Base-by-base conservation (phyloP, 2,329 filamentous ascomycete species). In the Dothideomycetes sp. region DNA sequence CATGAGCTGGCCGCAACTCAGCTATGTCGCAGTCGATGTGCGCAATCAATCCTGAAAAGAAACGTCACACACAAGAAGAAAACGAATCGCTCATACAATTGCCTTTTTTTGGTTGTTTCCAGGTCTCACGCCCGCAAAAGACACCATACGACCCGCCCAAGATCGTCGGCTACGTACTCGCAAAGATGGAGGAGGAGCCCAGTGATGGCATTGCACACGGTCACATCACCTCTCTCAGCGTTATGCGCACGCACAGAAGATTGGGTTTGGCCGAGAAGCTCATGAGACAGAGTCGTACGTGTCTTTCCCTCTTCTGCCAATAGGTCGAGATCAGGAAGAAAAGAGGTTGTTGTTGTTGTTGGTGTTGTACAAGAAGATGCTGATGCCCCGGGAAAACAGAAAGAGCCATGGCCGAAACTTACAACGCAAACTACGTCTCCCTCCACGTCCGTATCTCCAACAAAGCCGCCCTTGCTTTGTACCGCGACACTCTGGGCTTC, bases 101-200 rank as follows among this genome's bases (percentile, higher is more conserved):
- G 6, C 6, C 33, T 33, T 20, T 43, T 27, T 25, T 32, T n/a
- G n/a, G n/a, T n/a, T n/a, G 30, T 35, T 46, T 32, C 23, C 33
- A 70, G 67, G 80, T 88, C 44, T 84, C 82, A 15, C 78, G 86
- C 24, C 84, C 86, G 23, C 75, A 75, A 53, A 81, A 81, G 60
- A 78, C 80, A 0, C 80, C 81, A 33, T 84, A 89, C 64, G 84
- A 93, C 62, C 91, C 93, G 55, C 91, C 91, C 51, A 94, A 95
- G 66, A 94, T 98, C 46, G 91, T 98, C 17, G 91, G 91, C 54
- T 98, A 98, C 61, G 91, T 98, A n/a, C 79, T 98, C 18, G 91
- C 91, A 37, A 98, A 98, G 74, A 98, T 98, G 88, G 91, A 98
- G 65, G 91, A 98, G 69, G 91, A 96, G 63, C 89, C 91, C 6